Percentiles rank a stretch among this genome's conserved stretches.
Conservation (phyloP, 2,329 filamentous ascomycete genomes). For the Calonectria ilicicola region DNA sequence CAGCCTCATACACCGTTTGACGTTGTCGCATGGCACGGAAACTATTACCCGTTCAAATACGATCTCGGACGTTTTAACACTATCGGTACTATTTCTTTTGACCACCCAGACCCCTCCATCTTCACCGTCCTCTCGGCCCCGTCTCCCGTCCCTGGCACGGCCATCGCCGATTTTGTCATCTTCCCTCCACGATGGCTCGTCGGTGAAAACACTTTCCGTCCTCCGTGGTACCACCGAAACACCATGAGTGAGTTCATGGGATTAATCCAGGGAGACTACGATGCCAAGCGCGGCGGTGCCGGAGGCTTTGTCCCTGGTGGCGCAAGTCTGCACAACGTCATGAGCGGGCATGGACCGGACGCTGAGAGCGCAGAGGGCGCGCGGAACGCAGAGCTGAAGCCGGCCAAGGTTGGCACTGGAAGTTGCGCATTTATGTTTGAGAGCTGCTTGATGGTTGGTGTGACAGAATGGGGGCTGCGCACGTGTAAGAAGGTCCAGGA, state of each 20-base stretch:
- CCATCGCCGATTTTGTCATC: constrained; percentile 78
- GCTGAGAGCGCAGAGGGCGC: constrained; percentile 68
- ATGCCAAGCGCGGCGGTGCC: constrained; percentile 68
- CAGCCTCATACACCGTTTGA: constrained; percentile 83
- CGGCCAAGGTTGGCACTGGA: constrained; percentile 68
- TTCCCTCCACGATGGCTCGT: constrained; percentile 80
- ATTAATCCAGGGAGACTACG: constrained; percentile 68
- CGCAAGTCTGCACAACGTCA: constrained; percentile 76
- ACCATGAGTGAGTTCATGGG: constrained; percentile 76
- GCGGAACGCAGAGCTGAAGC: constrained; percentile 64
- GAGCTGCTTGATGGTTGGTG: constrained; percentile 76
- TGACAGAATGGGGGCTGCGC: constrained; percentile 75
- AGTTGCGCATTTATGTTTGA: constrained; percentile 79
- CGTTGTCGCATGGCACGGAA: constrained; percentile 84
- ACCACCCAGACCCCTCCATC: constrained; percentile 84
- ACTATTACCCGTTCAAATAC: constrained; percentile 86
- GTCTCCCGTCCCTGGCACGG: constrained; percentile 70
- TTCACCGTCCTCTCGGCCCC: constrained; percentile 78
- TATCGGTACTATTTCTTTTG: constrained; percentile 78
- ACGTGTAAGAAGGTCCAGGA: constrained; percentile 71
- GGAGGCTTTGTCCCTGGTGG: constrained; percentile 70
- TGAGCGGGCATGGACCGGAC: constrained; percentile 76
- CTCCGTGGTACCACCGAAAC: constrained; percentile 80
- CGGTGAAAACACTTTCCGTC: constrained; percentile 76
- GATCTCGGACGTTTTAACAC: constrained; percentile 82